Evolutionary conservation across 768 basidiomycete species (phyloP).

Genomic region (Amylocystis lapponica): DNA sequence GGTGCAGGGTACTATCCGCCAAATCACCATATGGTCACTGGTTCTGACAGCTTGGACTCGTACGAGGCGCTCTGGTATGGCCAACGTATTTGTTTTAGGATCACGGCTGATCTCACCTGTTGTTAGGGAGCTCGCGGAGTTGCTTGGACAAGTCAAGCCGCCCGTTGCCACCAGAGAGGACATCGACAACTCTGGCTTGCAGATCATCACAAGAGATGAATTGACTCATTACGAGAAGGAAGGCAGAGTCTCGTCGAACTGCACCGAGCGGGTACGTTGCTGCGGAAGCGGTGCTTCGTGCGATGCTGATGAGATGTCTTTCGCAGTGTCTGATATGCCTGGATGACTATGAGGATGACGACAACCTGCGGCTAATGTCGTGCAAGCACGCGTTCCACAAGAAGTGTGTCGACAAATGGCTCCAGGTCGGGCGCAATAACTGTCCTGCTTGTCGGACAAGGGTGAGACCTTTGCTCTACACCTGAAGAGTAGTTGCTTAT

Average conservation of each 20-base stretch:
- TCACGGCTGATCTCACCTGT: conserved; percentile 1
- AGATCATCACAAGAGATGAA: conserved; percentile 50
- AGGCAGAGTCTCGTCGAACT: conserved; percentile 69
- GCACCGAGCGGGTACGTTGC: conserved; percentile 64
- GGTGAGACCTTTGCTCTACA: conserved; percentile 31
- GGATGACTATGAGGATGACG: conserved; percentile 75
- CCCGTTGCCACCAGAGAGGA: conserved; percentile 80
- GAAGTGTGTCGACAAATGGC: conserved; percentile 83
- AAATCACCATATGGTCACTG: conserved; percentile 84
- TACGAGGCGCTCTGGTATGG: conserved; percentile 78
- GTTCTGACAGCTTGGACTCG: conserved; percentile 64
- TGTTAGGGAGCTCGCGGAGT: conserved; percentile 71
- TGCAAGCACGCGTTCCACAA: conserved; percentile 93
- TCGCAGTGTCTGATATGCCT: conserved; percentile 78
- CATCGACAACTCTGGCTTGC: conserved; percentile 78
- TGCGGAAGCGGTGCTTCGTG: background rate
- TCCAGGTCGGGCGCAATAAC: conserved; percentile 74
- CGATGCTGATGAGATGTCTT: background rate
- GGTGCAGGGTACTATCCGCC: conserved; percentile 82
- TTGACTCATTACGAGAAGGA: conserved; percentile 49
- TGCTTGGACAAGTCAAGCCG: conserved; percentile 78
- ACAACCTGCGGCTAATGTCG: conserved; percentile 72
- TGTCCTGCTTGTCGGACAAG: conserved; percentile 87
- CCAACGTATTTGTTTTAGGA: conserved; percentile 21
- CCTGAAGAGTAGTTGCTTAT: background rate